phyloP scores from a whole-genome alignment of 306 rosid species.

The Pachyrhizus erosus region DNA sequence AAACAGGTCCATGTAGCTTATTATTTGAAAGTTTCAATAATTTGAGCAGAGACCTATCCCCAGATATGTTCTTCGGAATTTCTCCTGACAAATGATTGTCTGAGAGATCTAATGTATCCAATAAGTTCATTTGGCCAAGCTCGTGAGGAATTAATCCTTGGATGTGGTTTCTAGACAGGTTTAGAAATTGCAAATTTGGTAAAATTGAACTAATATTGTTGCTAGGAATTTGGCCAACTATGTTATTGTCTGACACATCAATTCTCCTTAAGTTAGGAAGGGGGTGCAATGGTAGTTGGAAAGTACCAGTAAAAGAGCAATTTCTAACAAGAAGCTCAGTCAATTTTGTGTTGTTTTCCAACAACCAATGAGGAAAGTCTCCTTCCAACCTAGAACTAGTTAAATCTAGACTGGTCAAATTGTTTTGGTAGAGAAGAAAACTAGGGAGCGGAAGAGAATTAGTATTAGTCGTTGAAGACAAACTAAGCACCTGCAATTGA shows the following conservation, averaged over 20 bases:
- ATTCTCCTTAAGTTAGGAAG: background rate
- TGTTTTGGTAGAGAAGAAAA: slow-evolving; percentile 9
- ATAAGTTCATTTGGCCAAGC: background rate
- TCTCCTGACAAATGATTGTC: slow-evolving; percentile 1
- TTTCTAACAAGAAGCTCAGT: background rate
- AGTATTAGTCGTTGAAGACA: background rate
- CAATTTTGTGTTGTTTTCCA: background rate
- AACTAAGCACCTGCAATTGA: background rate
- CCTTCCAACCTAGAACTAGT: background rate
- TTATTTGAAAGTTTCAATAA: background rate
- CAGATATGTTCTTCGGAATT: background rate
- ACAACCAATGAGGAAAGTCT: background rate
- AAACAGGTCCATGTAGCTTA: background rate
- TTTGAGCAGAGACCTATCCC: background rate
- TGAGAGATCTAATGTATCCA: slow-evolving; percentile 17
- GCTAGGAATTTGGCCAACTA: background rate
- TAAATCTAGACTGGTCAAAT: background rate
- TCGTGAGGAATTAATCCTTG: background rate
- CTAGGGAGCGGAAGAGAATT: background rate
- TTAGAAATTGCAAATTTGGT: background rate
- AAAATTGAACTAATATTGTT: background rate
- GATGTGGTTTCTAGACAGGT: background rate
- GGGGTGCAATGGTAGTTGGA: slow-evolving; percentile 2
- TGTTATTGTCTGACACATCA: slow-evolving; percentile 18
- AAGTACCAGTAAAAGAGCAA: background rate